Base-by-base conservation (phyloP, 2,329 filamentous ascomycete genomes). In the Fusarium anthophilum region DNA sequence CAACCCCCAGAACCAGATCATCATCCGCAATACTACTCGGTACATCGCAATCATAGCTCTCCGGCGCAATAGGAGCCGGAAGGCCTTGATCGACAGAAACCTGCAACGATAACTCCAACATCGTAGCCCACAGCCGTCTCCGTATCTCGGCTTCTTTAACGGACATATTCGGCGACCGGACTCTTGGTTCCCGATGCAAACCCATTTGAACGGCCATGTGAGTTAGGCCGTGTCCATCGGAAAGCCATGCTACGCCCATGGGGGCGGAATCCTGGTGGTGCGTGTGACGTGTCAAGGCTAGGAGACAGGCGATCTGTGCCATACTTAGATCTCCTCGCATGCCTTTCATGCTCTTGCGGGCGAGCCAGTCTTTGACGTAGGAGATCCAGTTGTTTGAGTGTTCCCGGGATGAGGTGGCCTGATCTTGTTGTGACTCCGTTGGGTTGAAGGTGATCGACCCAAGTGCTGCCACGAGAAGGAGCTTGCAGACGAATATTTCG, bases 301-400 rank as follows among this genome's bases (percentile, higher is more conserved):
- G 17, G 2, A 62, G 58, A 3, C 58, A 62, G 18, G 58, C 47
- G 32, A 62, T 62, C 28, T 62, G 48, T 28, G 58, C 58, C 48
- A 62, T 44, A n/a, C 38, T 62, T 18, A 62, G 28, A 44, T 62
- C 58, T 28, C 45, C 58, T 15, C 58, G 38, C 59, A 57, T 63
- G 9, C 41, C 24, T 2, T 45, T 63, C 20, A 57, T 39, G 6
- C 26, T 35, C 18, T 47, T 56, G 0, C 59, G 59, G 5, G 51
- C 41, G 14, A 63, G 39, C 51, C 51, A 47, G 5, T 63, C 24
- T 18, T 63, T 56, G 13, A 47, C 59, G 30, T 63, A 47, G 15
- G 30, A 22, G 15, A 63, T 63, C 59, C 59, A 47, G 51, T 12
- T 47, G 13, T 1, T 26, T 11, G 59, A 26, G 8, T 57, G 59